phyloP scores from a whole-genome alignment of 2,329 filamentous ascomycete species.

The Talaromyces sp. region DNA sequence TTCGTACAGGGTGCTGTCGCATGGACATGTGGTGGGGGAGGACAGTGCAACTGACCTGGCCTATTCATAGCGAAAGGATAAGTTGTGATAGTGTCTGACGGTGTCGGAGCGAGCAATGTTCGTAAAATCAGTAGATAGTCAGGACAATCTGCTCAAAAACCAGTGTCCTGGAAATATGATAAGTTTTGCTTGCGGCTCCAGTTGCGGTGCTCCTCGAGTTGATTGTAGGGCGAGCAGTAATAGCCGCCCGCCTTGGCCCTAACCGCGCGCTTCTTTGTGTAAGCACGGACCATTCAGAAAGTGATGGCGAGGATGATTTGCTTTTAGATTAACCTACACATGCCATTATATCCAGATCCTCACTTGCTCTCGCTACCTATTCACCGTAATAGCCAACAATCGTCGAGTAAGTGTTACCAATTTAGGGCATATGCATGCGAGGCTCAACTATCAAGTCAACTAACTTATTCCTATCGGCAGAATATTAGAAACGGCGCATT shows the following conservation, averaged over 20 bases:
- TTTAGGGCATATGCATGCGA: neutral
- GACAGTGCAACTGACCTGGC: conserved; percentile 42
- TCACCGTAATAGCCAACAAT: neutral
- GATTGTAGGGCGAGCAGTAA: conserved; percentile 25
- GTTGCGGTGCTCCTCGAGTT: conserved; percentile 14
- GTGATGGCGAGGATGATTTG: neutral
- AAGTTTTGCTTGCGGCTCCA: conserved; percentile 10
- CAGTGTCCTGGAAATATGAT: conserved; percentile 4
- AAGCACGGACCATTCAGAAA: conserved; percentile 12
- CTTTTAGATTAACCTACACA: neutral
- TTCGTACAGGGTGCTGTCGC: conserved; percentile 6
- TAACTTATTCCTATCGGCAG: neutral
- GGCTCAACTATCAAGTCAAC: neutral
- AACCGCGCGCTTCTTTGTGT: conserved; percentile 19
- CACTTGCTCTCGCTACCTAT: neutral
- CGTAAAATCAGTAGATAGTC: neutral
- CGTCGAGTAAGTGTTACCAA: neutral
- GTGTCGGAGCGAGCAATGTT: neutral
- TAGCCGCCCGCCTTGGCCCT: conserved; percentile 14
- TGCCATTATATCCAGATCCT: neutral
- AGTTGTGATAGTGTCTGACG: neutral
- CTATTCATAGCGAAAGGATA: conserved; percentile 43
- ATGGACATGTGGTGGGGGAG: conserved; percentile 22
- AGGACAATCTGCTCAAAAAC: neutral
- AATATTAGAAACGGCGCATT: neutral